A percentile compares a stretch with the other conserved stretches of the same genome.
Conservation (phyloP, 2,329 filamentous ascomycete genomes). For the Basipetospora chlamydospora region DNA sequence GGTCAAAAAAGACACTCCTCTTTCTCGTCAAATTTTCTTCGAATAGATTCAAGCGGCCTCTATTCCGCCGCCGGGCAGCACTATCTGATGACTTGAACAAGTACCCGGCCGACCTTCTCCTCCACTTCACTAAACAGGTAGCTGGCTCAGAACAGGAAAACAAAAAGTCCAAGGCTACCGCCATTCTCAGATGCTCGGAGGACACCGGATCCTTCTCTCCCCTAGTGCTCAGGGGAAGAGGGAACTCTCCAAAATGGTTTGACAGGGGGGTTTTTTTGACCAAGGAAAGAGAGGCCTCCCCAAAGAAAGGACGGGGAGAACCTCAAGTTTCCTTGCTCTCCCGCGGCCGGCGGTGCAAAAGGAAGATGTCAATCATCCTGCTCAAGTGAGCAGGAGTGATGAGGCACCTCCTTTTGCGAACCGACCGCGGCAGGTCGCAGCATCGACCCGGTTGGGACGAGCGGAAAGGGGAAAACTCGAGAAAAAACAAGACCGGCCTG, state of each 20-base stretch:
- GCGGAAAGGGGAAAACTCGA: background rate
- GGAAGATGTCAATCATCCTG: too few species aligned
- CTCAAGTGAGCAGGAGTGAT: too few species aligned
- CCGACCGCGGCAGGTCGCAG: conserved; percentile 2
- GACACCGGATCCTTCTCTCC: background rate
- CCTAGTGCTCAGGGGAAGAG: background rate
- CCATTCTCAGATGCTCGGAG: background rate
- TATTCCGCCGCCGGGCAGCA: conserved; percentile 1
- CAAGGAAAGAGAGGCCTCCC: too few species aligned
- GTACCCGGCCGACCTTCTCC: too few species aligned
- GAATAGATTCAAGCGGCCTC: conserved; percentile 6
- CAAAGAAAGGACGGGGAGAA: too few species aligned
- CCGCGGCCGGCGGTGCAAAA: conserved; percentile 1
- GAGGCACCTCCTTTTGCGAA: too few species aligned
- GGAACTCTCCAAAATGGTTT: too few species aligned
- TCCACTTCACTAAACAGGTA: background rate
- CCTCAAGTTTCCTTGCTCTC: too few species aligned
- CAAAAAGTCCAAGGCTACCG: background rate
- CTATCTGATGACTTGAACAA: background rate
- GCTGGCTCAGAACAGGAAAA: conserved; percentile 3
- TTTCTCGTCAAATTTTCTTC: too few species aligned
- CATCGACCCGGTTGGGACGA: conserved; percentile 4
- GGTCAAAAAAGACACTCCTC: too few species aligned
- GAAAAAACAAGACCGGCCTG: conserved; percentile 1
- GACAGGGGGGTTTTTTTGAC: too few species aligned